These are phyloP conservation scores for Sphaerulina vaccinii DNA, from an alignment of 2,329 filamentous ascomycete genomes.

Conservation along the genomic window DNA sequence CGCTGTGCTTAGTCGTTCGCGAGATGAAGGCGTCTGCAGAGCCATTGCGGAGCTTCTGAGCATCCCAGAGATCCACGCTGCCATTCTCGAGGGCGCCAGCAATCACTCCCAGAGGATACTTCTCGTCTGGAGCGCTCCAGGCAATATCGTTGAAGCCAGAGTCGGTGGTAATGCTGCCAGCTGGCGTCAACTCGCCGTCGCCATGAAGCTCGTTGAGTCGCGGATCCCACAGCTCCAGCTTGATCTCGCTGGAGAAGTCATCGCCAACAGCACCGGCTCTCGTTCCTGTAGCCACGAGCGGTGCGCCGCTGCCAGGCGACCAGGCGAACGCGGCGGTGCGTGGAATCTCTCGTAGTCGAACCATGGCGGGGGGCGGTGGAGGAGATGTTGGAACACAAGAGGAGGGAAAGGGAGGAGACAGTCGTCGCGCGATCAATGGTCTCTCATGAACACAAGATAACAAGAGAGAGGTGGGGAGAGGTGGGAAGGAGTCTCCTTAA, in stretches of 20 bases:
- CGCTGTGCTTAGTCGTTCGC: conserved; percentile 83
- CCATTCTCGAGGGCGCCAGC: conserved; percentile 95
- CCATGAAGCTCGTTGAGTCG: conserved; percentile 73
- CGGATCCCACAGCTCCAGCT: conserved; percentile 94
- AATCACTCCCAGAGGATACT: conserved; percentile 82
- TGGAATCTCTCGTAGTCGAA: conserved; percentile 92
- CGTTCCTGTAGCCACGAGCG: conserved; percentile 88
- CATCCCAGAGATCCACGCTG: conserved; percentile 90
- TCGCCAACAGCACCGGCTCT: conserved; percentile 92
- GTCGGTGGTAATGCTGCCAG: conserved; percentile 80
- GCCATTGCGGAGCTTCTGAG: conserved; percentile 59
- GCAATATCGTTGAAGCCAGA: conserved; percentile 97
- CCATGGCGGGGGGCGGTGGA: conserved; percentile 59
- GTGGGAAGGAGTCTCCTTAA: conserved; percentile 4
- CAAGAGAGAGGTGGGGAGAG: conserved; percentile 3
- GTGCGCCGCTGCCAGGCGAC: conserved; percentile 77
- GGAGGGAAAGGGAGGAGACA: conserved; percentile 1
- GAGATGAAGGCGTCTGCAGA: conserved; percentile 74
- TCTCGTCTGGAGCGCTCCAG: conserved; percentile 80
- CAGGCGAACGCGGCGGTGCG: conserved; percentile 96
- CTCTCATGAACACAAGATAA: conserved; percentile 11
- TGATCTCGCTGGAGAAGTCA: conserved; percentile 96
- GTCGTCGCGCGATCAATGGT: neutral
- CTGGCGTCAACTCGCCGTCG: conserved; percentile 78
- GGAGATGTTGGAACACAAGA: neutral